Conservation (phyloP, 768 basidiomycete species). For the Lentinula boryana region DNA sequence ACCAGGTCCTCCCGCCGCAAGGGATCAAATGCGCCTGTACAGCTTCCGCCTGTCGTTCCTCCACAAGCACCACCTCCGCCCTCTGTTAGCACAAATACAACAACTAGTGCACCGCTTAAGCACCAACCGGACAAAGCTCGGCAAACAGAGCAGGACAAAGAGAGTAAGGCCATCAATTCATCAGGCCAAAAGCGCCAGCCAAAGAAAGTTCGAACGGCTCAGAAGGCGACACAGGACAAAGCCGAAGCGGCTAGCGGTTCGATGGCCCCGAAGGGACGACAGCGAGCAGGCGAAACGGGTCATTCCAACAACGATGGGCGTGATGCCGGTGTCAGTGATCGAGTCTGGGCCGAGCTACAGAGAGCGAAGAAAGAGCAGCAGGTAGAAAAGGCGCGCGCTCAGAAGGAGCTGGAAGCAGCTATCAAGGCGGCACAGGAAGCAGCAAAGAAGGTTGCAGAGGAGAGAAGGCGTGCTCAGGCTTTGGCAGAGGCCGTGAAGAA, state of each 20-base stretch:
- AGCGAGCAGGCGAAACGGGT: slow-evolving; percentile 2
- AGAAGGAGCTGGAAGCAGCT: slow-evolving; percentile 13
- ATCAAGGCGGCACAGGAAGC: slow-evolving; percentile 10
- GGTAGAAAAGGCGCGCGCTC: slow-evolving; percentile 6
- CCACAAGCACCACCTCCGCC: slow-evolving; percentile 11
- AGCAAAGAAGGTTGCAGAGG: slow-evolving; percentile 12
- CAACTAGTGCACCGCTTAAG: background rate
- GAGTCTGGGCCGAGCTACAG: slow-evolving; percentile 33
- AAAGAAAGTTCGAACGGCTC: background rate
- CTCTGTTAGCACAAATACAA: slow-evolving; percentile 2
- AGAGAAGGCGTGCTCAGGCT: slow-evolving; percentile 8
- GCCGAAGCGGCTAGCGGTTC: background rate
- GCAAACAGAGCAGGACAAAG: background rate
- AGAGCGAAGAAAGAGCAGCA: slow-evolving; percentile 12
- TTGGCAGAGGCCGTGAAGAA: slow-evolving; percentile 13
- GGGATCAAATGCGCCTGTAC: background rate
- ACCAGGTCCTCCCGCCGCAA: background rate
- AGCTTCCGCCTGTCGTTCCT: background rate
- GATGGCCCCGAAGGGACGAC: background rate
- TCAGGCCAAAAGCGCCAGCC: background rate
- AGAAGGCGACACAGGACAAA: slow-evolving; percentile 6
- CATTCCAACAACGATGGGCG: background rate
- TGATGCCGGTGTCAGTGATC: slow-evolving; percentile 49
- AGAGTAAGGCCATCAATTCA: too few relatives aligned
- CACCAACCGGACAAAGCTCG: too few relatives aligned